Evolutionary conservation across 2,329 filamentous ascomycete species (phyloP), one percentile per base, ranked within the genome.

Genomic region (Phialemonium atrogriseum): DNA sequence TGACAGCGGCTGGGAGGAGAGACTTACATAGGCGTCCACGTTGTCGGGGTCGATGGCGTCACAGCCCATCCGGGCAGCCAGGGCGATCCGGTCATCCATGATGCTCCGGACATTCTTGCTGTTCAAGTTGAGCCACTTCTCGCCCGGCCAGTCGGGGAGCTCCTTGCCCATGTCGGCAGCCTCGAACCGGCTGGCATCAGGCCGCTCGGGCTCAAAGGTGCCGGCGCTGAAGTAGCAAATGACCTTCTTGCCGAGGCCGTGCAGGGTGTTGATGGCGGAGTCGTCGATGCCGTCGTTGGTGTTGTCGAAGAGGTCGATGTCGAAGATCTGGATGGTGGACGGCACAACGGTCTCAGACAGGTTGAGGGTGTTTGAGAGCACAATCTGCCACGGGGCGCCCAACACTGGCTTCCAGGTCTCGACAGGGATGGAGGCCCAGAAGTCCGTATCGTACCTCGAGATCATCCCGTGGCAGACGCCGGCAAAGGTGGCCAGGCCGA

Each of bases 171-270:
- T 50, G 41, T 84, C 80, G 0, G 55, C 50, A 1, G 59, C 38
- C 7, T 57, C 47, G 46, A 84, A 84, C 5, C 69, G 44, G 19
- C 46, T 48, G n/a, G 65, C 62, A 47, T 85, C 81, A 1, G 64
- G 54, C 3, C 80, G 66, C 59, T 68, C 73, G 30, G 73, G 50
- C 52, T 86, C 81, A 43, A 70, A 83, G 8, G 72, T 77, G 1
- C 81, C 81, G 0, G 77, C 79, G 32, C 74, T 80, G 58, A 85
- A 85, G 56, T 86, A 86, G 60, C 81, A 86, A 36, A 85, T 77
- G 32, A 84, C 71, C 39, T 70, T 75, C 47, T 71, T 72, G 10
- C 67, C 69, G 18, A 62, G 45, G 3, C 42, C 39, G 24, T 77
- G 68, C 10, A 78, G 56, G 5, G 51, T 48, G 5, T 52, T 38